A percentile compares a stretch with the other conserved stretches of the same genome.
These are phyloP conservation scores for Marasmius tenuissimus DNA, from an alignment of 1,284 basidiomycete species.

Conservation along the genomic window DNA sequence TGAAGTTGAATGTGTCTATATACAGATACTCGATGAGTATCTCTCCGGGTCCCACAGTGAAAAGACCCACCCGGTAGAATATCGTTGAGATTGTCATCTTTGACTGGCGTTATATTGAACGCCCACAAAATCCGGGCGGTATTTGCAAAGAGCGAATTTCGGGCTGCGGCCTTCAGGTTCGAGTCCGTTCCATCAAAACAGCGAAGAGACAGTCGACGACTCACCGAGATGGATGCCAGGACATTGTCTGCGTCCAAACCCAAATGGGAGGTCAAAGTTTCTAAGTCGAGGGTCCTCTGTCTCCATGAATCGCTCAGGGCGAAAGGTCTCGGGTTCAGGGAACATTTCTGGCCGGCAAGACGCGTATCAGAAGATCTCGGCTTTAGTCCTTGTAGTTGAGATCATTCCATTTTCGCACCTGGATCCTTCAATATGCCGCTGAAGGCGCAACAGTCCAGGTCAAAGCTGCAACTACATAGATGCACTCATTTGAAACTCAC, in stretches of 20 bases:
- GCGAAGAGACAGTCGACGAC: background rate
- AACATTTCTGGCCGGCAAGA: conserved; percentile 15
- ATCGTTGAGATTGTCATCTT: background rate
- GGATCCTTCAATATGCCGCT: conserved; percentile 46
- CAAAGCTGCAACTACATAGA: background rate
- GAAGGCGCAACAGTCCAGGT: background rate
- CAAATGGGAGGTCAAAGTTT: conserved; percentile 17
- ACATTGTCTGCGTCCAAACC: conserved; percentile 8
- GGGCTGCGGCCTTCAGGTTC: background rate
- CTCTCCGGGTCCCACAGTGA: background rate
- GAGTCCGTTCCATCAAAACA: too few species aligned
- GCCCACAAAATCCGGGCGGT: conserved; percentile 9
- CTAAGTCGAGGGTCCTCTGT: conserved; percentile 2
- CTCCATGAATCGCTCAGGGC: conserved; percentile 36
- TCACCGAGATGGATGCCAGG: conserved; percentile 4
- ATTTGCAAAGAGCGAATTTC: conserved; percentile 7
- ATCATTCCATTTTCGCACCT: conserved; percentile 15
- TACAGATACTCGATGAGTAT: conserved; percentile 7
- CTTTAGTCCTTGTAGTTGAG: background rate
- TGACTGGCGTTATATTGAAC: conserved; percentile 3
- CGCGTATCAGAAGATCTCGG: background rate
- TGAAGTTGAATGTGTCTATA: conserved; percentile 37
- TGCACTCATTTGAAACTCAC: conserved; percentile 24
- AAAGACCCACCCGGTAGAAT: conserved; percentile 2
- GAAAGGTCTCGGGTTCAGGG: conserved; percentile 35